These are phyloP conservation scores for Arthrobotrys musiformis DNA, from an alignment of 2,329 filamentous ascomycete species.

Conservation along the genomic window DNA sequence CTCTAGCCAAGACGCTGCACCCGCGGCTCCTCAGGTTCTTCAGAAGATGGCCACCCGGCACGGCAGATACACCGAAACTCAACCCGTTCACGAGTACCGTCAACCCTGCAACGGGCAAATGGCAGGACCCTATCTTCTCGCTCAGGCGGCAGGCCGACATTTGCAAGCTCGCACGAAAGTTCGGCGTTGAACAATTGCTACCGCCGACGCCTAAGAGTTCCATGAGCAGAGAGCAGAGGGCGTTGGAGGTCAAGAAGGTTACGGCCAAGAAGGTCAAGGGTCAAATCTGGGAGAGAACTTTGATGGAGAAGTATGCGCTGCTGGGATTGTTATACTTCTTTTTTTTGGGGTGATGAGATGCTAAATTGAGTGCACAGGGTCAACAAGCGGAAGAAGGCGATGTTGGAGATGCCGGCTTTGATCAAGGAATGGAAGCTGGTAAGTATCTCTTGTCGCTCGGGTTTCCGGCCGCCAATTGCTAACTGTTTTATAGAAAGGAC, in stretches of 20 bases:
- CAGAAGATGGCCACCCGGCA: slow-evolving; percentile 81
- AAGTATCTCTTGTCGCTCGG: slow-evolving; percentile 62
- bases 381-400: slow-evolving; percentile 88
- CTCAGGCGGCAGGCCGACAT: slow-evolving; percentile 89
- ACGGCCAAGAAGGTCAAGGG: slow-evolving; percentile 83
- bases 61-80: slow-evolving; percentile 67
- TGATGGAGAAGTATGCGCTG: slow-evolving; percentile 75
- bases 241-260: slow-evolving; percentile 83
- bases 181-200: slow-evolving; percentile 83
- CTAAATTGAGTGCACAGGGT: slow-evolving; percentile 67
- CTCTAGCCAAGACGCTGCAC: slow-evolving; percentile 78
- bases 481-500: slow-evolving; percentile 68
- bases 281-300: slow-evolving; percentile 87
- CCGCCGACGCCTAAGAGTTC: slow-evolving; percentile 81
- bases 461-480: not conserved
- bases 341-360: not conserved
- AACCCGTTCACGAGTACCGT: slow-evolving; percentile 87
- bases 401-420: slow-evolving; percentile 93
- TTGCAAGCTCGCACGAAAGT: slow-evolving; percentile 81
- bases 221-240: slow-evolving; percentile 74
- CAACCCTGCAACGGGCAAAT: slow-evolving; percentile 80
- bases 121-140: slow-evolving; percentile 85
- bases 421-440: slow-evolving; percentile 94
- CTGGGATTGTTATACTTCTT: not conserved
- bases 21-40: slow-evolving; percentile 85